Conservation (phyloP, 2,329 filamentous ascomycete genomes). For the Pyrenophora seminiperda region DNA sequence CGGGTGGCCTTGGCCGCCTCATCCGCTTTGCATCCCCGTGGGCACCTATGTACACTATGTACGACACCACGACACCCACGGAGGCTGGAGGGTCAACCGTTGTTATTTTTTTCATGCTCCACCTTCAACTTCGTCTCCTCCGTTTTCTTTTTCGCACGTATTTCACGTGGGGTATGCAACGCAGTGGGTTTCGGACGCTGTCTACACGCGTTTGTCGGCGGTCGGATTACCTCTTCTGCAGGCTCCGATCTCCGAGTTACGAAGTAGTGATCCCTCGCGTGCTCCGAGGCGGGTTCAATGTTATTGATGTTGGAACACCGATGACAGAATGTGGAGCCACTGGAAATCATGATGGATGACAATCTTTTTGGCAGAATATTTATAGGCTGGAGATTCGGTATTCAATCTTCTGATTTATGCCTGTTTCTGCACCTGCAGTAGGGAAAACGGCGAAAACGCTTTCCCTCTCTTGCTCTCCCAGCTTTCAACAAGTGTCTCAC, state of each 20-base stretch:
- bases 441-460: conserved; percentile 13
- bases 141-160: background rate
- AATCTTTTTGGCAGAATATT: too few species aligned
- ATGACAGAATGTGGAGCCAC: background rate
- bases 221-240: conserved; percentile 1
- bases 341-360: background rate
- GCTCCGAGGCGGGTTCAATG: background rate
- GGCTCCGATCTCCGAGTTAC: background rate
- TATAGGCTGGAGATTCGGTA: background rate
- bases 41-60: conserved; percentile 2
- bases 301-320: too few species aligned
- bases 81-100: conserved; percentile 2
- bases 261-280: background rate
- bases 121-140: conserved; percentile 4
- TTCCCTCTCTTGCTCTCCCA: conserved; percentile 19
- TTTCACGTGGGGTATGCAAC: background rate
- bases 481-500: conserved; percentile 19
- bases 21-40: conserved; percentile 3
- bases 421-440: conserved; percentile 12
- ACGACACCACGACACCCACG: background rate
- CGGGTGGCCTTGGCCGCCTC: background rate
- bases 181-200: background rate
- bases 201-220: background rate
- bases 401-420: background rate
- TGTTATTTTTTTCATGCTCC: conserved; percentile 4